Conservation (phyloP, 73 alveolate species). For the Paramecium biaurelia region DNA sequence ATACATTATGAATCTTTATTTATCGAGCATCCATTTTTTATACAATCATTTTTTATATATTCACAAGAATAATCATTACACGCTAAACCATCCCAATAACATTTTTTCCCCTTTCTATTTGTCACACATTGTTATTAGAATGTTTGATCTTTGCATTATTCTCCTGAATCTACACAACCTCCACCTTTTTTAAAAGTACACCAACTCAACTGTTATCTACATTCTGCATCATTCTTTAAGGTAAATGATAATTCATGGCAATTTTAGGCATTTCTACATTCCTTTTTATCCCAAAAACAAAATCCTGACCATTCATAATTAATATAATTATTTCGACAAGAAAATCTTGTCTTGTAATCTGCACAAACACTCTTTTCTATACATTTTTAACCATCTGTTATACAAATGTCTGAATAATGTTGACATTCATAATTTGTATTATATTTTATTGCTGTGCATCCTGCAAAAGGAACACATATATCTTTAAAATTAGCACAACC, state of each 20-base stretch:
- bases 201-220: background rate
- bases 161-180: constrained; percentile 24
- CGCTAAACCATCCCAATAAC: constrained; percentile 17
- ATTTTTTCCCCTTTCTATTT: background rate
- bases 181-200: background rate
- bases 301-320: background rate
- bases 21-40: background rate
- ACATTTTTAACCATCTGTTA: constrained; percentile 27
- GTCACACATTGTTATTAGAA: background rate
- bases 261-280: background rate
- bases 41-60: background rate
- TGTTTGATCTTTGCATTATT: background rate
- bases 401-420: background rate
- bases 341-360: background rate
- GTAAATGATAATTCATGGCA: background rate
- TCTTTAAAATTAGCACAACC: background rate
- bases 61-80: background rate
- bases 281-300: constrained; percentile 13
- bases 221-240: background rate
- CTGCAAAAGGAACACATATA: background rate
- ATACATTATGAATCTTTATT: background rate
- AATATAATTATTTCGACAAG: background rate
- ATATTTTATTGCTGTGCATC: background rate
- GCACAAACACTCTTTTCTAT: background rate
- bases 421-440: background rate